Percentiles rank a stretch among this genome's conserved stretches.
These are phyloP conservation scores for Kwoniella heveanensis DNA, from an alignment of 768 basidiomycete species.

Conservation along the genomic window DNA sequence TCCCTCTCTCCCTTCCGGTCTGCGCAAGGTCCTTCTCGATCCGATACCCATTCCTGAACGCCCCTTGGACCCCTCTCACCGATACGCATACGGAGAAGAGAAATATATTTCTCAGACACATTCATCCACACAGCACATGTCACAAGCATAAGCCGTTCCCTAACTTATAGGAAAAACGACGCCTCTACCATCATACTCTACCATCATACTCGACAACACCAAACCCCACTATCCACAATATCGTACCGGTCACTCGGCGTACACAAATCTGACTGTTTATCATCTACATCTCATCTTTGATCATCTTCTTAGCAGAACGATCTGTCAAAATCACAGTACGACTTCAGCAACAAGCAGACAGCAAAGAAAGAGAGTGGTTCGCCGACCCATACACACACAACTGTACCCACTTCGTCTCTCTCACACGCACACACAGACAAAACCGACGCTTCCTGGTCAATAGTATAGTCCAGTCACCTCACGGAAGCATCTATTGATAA, in stretches of 20 bases:
- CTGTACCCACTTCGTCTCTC: background rate
- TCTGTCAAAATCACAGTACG: too few relatives aligned
- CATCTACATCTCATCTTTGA: too few relatives aligned
- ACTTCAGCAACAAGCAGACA: too few relatives aligned
- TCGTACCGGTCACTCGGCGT: background rate
- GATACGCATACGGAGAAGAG: too few relatives aligned
- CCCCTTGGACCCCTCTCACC: too few relatives aligned
- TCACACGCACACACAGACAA: background rate
- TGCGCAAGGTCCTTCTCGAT: background rate
- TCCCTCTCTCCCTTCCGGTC: background rate
- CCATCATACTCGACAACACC: too few relatives aligned
- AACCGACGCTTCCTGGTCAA: background rate
- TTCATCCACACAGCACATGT: too few relatives aligned
- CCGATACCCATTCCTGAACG: background rate
- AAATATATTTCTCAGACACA: too few relatives aligned
- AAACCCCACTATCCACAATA: background rate
- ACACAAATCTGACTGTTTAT: too few relatives aligned
- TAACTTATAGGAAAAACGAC: background rate
- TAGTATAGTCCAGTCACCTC: background rate
- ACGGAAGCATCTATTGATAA: background rate
- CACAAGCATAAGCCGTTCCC: too few relatives aligned
- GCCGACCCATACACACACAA: background rate
- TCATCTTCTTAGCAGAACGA: too few relatives aligned
- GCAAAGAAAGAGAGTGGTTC: too few relatives aligned
- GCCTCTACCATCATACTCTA: background rate